Percentiles rank a stretch among this genome's conserved stretches.
Conservation (phyloP, 2,329 filamentous ascomycete genomes). For the Aspergillus felis region DNA sequence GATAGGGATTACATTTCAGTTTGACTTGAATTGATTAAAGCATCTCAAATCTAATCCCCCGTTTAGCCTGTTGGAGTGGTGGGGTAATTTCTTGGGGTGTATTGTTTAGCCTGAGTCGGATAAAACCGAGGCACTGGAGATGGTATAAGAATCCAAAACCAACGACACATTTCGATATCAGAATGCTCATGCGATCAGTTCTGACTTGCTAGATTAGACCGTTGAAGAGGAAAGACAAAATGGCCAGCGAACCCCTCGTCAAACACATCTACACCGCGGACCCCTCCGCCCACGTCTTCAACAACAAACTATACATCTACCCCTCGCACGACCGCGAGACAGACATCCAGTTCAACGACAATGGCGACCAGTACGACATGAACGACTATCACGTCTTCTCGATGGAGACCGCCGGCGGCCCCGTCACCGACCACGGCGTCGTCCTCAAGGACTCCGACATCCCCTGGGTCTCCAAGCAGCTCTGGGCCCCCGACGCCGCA, state of each 20-base stretch:
- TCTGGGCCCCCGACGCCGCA: slow-evolving; percentile 77
- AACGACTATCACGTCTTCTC: slow-evolving; percentile 77
- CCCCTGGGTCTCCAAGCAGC: slow-evolving; percentile 73
- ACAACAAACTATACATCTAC: slow-evolving; percentile 72
- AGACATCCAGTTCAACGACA: slow-evolving; percentile 72
- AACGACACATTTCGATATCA: neutral
- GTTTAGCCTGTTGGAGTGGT: neutral
- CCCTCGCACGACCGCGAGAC: slow-evolving; percentile 77
- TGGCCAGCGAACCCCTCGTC: slow-evolving; percentile 55
- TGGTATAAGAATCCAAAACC: neutral
- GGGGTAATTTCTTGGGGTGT: neutral
- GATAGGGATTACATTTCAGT: neutral
- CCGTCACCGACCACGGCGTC: slow-evolving; percentile 69
- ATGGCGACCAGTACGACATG: slow-evolving; percentile 84
- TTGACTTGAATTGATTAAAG: no score
- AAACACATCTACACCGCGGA: slow-evolving; percentile 75
- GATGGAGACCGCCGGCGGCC: slow-evolving; percentile 51
- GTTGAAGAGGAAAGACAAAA: neutral
- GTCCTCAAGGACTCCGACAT: slow-evolving; percentile 63
- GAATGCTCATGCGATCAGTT: neutral
- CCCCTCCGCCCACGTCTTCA: slow-evolving; percentile 76
- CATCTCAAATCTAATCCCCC: neutral
- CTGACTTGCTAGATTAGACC: neutral
- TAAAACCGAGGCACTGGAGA: neutral
- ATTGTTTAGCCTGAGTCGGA: neutral